Evolutionary conservation across 2,329 filamentous ascomycete genomes (phyloP), one percentile per base, ranked within the genome.

Genomic region (Phialocephala subalpina): DNA sequence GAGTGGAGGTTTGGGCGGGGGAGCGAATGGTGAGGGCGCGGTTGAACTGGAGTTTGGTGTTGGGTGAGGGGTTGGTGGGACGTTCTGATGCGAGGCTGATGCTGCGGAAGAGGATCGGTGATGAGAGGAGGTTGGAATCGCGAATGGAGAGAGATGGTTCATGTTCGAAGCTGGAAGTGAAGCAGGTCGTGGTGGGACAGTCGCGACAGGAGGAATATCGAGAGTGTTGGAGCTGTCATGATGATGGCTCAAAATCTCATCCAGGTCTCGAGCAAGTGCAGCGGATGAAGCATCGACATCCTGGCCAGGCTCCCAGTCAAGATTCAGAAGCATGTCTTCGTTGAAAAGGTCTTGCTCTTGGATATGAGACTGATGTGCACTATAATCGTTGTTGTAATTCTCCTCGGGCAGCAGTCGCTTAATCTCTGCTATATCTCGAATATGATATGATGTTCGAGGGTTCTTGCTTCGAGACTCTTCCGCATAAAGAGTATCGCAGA

Each of bases 381-480:
- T 42, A 9, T 62, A 59, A 16, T 68, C 61, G 16, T 67, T 63
- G n/a, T 35, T 57, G 52, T 65, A 68, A 1, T 47, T 53, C 11
- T 71, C 71, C 55, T 72, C 72, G 2, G 70, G 71, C 12, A 74
- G 57, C 12, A 70, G 64, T 16, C 60, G 58, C 47, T 70, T 73
- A 40, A 73, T 63, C 1, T 62, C 25, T 33, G 66, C 53, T 20
- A 74, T 72, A 27, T 70, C 68, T 42, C 62, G 22, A 22, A 74
- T 67, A 18, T 73, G 67, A 16, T 68, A 63, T 14, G 36, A 33
- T 4, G 67, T 67, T 62, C 71, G 56, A 12, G 62, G 64, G 14
- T 60, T 42, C 33, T 20, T 33, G 52, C 27, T 56, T 40, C 18
- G 49, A 27, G 6, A 22, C 20, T 58, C 62, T 22, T 64, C 61